A percentile compares a stretch with the other conserved stretches of the same genome.
Conservation (phyloP, 2,329 filamentous ascomycete genomes). For the Stylonectria norvegica region DNA sequence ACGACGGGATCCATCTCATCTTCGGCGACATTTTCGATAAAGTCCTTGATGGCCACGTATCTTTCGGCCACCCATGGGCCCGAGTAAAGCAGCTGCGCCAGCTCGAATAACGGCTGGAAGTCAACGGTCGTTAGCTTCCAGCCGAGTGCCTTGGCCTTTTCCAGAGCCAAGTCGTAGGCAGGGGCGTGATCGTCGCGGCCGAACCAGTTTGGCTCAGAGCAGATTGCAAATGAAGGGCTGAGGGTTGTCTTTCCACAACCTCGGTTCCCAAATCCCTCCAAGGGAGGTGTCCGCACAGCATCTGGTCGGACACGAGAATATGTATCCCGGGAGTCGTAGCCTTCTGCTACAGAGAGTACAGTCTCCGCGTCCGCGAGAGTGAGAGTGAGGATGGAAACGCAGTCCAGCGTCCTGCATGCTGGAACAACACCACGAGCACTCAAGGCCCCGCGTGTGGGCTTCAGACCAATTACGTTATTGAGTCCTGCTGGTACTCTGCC, state of each 20-base stretch:
- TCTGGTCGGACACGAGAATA: slow-evolving; percentile 45
- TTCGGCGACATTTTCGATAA: slow-evolving; percentile 36
- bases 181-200: slow-evolving; percentile 35
- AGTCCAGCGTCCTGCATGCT: slow-evolving; percentile 56
- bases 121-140: slow-evolving; percentile 42
- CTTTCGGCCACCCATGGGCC: slow-evolving; percentile 57
- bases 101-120: slow-evolving; percentile 49
- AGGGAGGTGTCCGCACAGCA: background rate
- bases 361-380: slow-evolving; percentile 48
- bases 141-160: slow-evolving; percentile 36
- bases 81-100: slow-evolving; percentile 53
- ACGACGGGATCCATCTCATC: slow-evolving; percentile 36
- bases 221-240: slow-evolving; percentile 38
- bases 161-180: slow-evolving; percentile 41
- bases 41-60: slow-evolving; percentile 47
- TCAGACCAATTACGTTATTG: slow-evolving; percentile 51
- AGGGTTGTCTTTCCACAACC: slow-evolving; percentile 18
- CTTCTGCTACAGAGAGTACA: slow-evolving; percentile 47
- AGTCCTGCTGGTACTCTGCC: slow-evolving; percentile 52
- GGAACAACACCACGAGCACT: slow-evolving; percentile 49
- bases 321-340: slow-evolving; percentile 46
- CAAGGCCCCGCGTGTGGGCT: slow-evolving; percentile 52
- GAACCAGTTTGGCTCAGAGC: slow-evolving; percentile 40
- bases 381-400: slow-evolving; percentile 51
- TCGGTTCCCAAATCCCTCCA: slow-evolving; percentile 30